phyloP scores from a whole-genome alignment of 352 stramenopile species.

The Phytopythium delawarense region DNA sequence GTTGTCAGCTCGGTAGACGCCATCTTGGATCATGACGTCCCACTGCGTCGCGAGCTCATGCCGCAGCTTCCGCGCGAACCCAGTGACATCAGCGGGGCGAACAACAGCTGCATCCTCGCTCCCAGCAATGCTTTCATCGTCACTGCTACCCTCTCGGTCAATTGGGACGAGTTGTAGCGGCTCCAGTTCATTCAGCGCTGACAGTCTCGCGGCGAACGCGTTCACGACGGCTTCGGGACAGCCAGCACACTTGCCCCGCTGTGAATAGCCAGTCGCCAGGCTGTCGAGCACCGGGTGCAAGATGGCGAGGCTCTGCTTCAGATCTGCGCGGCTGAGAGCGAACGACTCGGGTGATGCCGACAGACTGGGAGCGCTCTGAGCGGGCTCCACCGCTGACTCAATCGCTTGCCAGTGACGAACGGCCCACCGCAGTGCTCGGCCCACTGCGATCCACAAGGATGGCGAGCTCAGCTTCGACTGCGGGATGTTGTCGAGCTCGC shows the following conservation, averaged over 20 bases:
- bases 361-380: background rate
- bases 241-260: background rate
- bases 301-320: background rate
- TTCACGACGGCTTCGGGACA: background rate
- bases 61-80: conserved; percentile 7
- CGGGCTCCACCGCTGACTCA: background rate
- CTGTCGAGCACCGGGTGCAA: background rate
- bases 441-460: background rate
- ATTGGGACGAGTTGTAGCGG: background rate
- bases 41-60: conserved; percentile 11
- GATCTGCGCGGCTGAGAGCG: background rate
- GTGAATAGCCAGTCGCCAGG: background rate
- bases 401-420: background rate
- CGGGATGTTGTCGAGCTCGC: background rate
- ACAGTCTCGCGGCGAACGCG: background rate
- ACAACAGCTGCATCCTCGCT: background rate
- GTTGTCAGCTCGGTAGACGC: background rate
- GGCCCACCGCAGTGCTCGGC: background rate
- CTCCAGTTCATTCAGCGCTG: background rate
- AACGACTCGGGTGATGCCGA: background rate
- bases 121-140: background rate
- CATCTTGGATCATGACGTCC: conserved; percentile 2
- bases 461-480: background rate
- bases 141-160: background rate
- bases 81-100: conserved; percentile 2